A percentile compares a stretch with the other conserved stretches of the same genome.
These are phyloP conservation scores for Epichloe scottii DNA, from an alignment of 2,329 filamentous ascomycete species.

Conservation along the genomic window DNA sequence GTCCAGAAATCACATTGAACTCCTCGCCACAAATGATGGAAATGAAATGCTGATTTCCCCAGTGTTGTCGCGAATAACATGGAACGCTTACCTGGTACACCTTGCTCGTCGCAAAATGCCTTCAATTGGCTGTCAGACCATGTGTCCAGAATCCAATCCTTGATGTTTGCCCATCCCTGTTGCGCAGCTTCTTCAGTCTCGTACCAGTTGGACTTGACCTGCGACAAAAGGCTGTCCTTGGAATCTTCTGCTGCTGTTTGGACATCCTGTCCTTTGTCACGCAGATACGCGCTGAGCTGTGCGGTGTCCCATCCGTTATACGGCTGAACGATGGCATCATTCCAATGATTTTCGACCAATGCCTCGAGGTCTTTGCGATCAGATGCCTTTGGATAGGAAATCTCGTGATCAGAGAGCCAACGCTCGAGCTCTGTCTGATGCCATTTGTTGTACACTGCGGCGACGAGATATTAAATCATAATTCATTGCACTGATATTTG, in stretches of 20 bases:
- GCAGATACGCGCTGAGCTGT: slow-evolving; percentile 55
- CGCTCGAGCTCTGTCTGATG: slow-evolving; percentile 94
- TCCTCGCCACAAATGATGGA: too few species aligned
- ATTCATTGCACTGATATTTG: not conserved
- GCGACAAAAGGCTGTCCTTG: slow-evolving; percentile 54
- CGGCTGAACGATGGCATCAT: slow-evolving; percentile 58
- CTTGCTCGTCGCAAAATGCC: slow-evolving; percentile 78
- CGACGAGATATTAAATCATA: not conserved
- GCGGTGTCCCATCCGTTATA: slow-evolving; percentile 67
- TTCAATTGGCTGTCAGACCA: slow-evolving; percentile 93
- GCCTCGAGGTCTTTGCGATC: slow-evolving; percentile 92
- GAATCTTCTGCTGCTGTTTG: slow-evolving; percentile 54
- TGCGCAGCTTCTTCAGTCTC: slow-evolving; percentile 68
- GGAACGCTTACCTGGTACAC: slow-evolving; percentile 49
- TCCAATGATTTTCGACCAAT: slow-evolving; percentile 84
- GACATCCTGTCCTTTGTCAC: slow-evolving; percentile 56
- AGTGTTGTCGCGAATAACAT: not conserved
- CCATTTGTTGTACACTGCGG: slow-evolving; percentile 91
- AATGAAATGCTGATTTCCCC: too few species aligned
- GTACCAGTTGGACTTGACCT: slow-evolving; percentile 64
- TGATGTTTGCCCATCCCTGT: slow-evolving; percentile 57
- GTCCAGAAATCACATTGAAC: too few species aligned
- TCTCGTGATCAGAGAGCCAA: slow-evolving; percentile 85
- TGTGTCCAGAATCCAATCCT: slow-evolving; percentile 90
- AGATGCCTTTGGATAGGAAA: slow-evolving; percentile 80